Base-by-base conservation (phyloP, 129 eudicot genomes). In the Flaveria trinervia region DNA sequence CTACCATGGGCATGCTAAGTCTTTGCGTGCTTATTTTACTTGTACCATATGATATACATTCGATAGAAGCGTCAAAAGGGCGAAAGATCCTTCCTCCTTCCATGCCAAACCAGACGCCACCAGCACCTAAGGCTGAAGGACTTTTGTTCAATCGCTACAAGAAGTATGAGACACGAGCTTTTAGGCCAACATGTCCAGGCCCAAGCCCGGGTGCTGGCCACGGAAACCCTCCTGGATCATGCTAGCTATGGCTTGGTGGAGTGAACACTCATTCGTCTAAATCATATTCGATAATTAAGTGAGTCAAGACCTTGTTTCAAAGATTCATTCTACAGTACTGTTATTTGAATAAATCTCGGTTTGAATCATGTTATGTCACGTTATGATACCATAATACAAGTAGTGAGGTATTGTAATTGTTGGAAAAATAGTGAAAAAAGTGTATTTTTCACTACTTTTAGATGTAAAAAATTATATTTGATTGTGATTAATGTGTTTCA, bases 201-300 rank as follows among this genome's bases (percentile, higher is more conserved):
- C 84, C 84, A 50, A 86, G 90, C 80, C 90, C 87, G 2, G 90
- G 90, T 10, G 80, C 81, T 69, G 90, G 90, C 56, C 81, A 83
- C 33, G 61, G 15, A 20, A 77, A 78, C 5, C 90, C 90, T 44
- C 84, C 84, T 5, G 80, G 80, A 30, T 78, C 81, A 56, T 80
- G 84, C 80, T 80, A 68, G 28, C 17, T 77, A 30, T 16, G 22
- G 54, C 36, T 14, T 59, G 26, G 5, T 30, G 45, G 57, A 17
- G 22, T 41, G 41, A 55, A 41, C 13, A 39, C 5, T 54, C 15
- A 18, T 17, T 52, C 28, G 56, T 36, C 65, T 18, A 39, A 36
- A 20, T 54, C 75, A 25, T 16, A 26, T 50, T 51, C 15, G 65
- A 30, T 25, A 70, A 13, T 23, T 26, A 70, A 59, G 44, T 43